Evolutionary conservation across 2,329 filamentous ascomycete genomes (phyloP).

Genomic region (Aspergillus amoenus): DNA sequence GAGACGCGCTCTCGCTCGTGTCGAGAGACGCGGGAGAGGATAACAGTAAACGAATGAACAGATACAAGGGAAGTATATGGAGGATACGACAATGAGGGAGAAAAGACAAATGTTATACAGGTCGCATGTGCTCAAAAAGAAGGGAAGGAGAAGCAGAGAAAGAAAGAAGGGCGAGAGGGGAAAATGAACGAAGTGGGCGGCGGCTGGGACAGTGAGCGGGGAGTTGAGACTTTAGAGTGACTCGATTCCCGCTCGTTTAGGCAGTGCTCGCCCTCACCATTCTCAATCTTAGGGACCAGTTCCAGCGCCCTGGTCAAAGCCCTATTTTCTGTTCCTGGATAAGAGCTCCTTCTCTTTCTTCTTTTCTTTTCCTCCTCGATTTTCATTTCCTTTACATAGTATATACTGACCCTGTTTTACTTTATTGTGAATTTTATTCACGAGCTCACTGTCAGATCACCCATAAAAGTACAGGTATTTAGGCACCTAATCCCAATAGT

Average conservation of each 20-base stretch:
- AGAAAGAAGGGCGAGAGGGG: conserved; percentile 19
- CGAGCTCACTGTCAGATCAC: neutral
- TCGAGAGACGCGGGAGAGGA: conserved; percentile 15
- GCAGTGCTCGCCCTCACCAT: conserved; percentile 6
- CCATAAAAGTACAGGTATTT: neutral
- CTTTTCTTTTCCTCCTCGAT: neutral
- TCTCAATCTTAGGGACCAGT: neutral
- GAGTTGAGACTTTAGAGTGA: conserved; percentile 2
- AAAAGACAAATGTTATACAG: conserved; percentile 32
- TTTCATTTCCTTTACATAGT: neutral
- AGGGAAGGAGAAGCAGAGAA: conserved; percentile 22
- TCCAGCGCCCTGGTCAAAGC: neutral
- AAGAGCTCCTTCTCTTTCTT: neutral
- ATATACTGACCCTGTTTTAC: neutral
- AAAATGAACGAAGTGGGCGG: conserved; percentile 15
- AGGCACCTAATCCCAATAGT: neutral
- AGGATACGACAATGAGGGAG: conserved; percentile 17
- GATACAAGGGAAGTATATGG: conserved; percentile 9
- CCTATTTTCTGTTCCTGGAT: neutral
- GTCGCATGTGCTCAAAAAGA: conserved; percentile 16
- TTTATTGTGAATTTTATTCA: neutral
- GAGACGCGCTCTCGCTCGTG: conserved; percentile 14
- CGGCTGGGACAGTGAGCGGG: conserved; percentile 21
- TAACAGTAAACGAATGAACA: conserved; percentile 27
- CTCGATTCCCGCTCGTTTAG: conserved; percentile 8